phyloP scores from a whole-genome alignment of 345 rosid species.

The Citrus hindsii region DNA sequence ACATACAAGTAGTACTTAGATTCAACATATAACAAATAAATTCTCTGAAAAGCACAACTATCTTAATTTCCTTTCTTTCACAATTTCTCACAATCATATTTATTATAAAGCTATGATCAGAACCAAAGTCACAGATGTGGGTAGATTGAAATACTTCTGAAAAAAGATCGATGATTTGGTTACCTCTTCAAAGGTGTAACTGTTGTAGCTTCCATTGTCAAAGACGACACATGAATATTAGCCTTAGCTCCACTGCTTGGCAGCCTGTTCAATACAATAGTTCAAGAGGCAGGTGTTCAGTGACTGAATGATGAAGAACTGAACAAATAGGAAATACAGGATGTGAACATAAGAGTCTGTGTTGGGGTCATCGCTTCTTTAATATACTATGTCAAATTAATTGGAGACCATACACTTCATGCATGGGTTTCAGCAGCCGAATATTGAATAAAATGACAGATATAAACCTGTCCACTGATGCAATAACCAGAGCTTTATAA shows the following conservation, averaged over 20 bases:
- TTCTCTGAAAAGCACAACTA: too few species aligned
- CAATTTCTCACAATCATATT: too few species aligned
- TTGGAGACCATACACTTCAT: background rate
- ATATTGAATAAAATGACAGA: background rate
- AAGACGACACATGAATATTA: slow-evolving; percentile 23
- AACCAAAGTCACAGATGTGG: background rate
- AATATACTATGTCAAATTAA: background rate
- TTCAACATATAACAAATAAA: too few species aligned
- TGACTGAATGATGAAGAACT: background rate
- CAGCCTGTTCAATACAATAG: slow-evolving; percentile 33
- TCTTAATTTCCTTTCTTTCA: background rate
- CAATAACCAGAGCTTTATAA: background rate
- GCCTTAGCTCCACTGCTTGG: slow-evolving; percentile 20
- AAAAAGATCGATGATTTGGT: slow-evolving; percentile 4
- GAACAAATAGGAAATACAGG: background rate
- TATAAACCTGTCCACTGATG: background rate
- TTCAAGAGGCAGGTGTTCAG: background rate
- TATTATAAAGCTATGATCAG: background rate
- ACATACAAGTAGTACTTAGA: too few species aligned
- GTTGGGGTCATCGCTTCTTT: background rate
- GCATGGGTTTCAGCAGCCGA: background rate
- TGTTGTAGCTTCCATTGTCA: slow-evolving; percentile 37
- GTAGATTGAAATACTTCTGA: background rate
- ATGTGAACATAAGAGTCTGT: background rate
- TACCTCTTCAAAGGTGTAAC: slow-evolving; percentile 71